Evolutionary conservation across 768 basidiomycete species (phyloP), one percentile per base, ranked within the genome.

Genomic region (Rhodotorula paludigena): DNA sequence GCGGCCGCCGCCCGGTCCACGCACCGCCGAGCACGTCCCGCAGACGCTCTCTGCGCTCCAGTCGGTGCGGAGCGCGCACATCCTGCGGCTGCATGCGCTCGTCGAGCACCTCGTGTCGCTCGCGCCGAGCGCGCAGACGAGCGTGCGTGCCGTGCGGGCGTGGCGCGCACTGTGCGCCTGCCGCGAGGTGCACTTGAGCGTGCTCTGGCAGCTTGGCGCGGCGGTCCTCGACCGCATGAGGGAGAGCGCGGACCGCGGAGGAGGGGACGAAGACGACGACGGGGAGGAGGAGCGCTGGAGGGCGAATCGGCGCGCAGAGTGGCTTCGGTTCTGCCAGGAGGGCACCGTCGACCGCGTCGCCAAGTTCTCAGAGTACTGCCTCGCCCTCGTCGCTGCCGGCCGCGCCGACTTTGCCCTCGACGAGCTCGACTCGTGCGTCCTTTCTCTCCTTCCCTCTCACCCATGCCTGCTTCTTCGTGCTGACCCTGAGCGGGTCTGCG

Each of bases 351-450:
- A 68, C 35, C 55, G 57, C 25, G 66, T 68, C 7, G 59, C 51
- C 32, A 72, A 68, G 71, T 64, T 68, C 35, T 5, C 30, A 52
- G 71, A 72, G 57, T 72, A 68, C 57, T 15, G 38, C 44, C 60
- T 72, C 52, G 63, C 59, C 12, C 63, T 72, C 38, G 66, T 60
- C 16, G 71, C 56, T 14, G 52, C 51, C 15, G 70, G 70, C 2
- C 33, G 51, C 5, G 38, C 39, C 32, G 41, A 44, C 28, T 58
- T 68, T 56, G 71, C 63, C n/a, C 55, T 72, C 49, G 71, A 72
- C 21, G 71, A 72, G 57, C 57, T 68, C 49, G 71, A 72, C 23
- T 33, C 56, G 71, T 72, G 20, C 38, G 66, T 41, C 14, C 25
- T 12, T 20, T 55, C 25, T 53, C 35, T 35, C 63, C 28, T 30